These are phyloP conservation scores for Wickerhamiella shivajii DNA, from an alignment of 805 yeast species.

Conservation along the genomic window DNA sequence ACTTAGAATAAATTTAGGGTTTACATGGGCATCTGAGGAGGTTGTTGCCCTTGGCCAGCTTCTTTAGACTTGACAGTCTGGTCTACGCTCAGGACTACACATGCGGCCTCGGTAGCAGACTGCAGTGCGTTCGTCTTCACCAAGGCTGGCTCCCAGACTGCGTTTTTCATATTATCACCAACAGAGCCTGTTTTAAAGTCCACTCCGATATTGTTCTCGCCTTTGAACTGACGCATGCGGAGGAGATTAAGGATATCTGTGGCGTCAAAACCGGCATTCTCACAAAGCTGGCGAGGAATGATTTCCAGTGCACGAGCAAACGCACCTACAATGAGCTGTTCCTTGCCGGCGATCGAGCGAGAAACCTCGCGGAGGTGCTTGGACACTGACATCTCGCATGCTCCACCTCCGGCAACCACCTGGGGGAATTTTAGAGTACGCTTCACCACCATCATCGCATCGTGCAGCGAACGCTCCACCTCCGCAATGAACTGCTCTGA, in stretches of 20 bases:
- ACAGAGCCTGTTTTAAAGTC: constrained; percentile 73
- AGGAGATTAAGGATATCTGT: constrained; percentile 84
- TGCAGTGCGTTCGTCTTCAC: constrained; percentile 87
- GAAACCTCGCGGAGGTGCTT: constrained; percentile 77
- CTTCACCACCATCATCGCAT: constrained; percentile 96
- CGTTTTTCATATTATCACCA: constrained; percentile 69
- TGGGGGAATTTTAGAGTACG: constrained; percentile 76
- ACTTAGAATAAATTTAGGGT: too few species aligned
- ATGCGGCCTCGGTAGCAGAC: constrained; percentile 95
- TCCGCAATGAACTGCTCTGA: constrained; percentile 97
- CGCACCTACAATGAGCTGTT: constrained; percentile 81
- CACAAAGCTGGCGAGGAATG: constrained; percentile 94
- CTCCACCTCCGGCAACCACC: constrained; percentile 98
- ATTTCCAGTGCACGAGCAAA: constrained; percentile 91
- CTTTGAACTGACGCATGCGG: constrained; percentile 88
- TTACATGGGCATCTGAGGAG: too few species aligned
- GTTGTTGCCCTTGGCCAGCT: too few species aligned
- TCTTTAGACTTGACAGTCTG: constrained; percentile 43
- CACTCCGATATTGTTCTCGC: constrained; percentile 83
- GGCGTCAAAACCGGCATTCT: constrained; percentile 97
- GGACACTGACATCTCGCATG: constrained; percentile 94
- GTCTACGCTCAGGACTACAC: constrained; percentile 83
- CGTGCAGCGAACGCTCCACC: constrained; percentile 93
- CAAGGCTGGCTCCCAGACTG: constrained; percentile 96
- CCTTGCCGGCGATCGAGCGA: constrained; percentile 84